phyloP scores from a whole-genome alignment of 2,329 filamentous ascomycete genomes.

The Kalmusia sp. region DNA sequence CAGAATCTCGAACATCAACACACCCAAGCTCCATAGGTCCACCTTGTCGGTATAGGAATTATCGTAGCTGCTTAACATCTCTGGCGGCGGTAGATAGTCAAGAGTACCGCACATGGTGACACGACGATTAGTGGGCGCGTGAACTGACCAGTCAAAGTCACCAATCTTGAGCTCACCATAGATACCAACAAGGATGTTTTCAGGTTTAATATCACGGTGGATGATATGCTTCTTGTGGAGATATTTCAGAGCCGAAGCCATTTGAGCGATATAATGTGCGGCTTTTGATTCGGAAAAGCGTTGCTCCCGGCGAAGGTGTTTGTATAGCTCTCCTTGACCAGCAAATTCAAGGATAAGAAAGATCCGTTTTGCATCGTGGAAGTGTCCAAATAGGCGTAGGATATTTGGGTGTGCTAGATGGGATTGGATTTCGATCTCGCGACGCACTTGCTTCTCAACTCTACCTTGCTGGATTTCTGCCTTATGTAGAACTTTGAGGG shows the following conservation, averaged over 20 bases:
- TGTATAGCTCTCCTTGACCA: slow-evolving; percentile 87
- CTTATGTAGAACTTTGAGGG: slow-evolving; percentile 87
- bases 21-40: slow-evolving; percentile 93
- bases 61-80: slow-evolving; percentile 90
- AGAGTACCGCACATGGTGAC: slow-evolving; percentile 98
- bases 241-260: slow-evolving; percentile 88
- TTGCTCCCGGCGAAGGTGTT: slow-evolving; percentile 79
- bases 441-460: slow-evolving; percentile 85
- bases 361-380: slow-evolving; percentile 87
- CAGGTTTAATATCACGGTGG: slow-evolving; percentile 96
- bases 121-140: slow-evolving; percentile 91
- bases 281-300: slow-evolving; percentile 87
- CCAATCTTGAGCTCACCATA: slow-evolving; percentile 99
- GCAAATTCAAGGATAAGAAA: slow-evolving; percentile 89
- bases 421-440: slow-evolving; percentile 89
- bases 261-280: slow-evolving; percentile 86
- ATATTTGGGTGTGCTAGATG: slow-evolving; percentile 88
- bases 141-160: slow-evolving; percentile 98
- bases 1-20: slow-evolving; percentile 94
- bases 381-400: slow-evolving; percentile 82
- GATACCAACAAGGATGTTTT: slow-evolving; percentile 95
- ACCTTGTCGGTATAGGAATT: slow-evolving; percentile 96
- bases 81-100: slow-evolving; percentile 95
- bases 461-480: slow-evolving; percentile 79
- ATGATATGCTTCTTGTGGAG: slow-evolving; percentile 97